Evolutionary conservation across 257 asterid species (phyloP), one percentile per base, ranked within the genome.

Genomic region (Anisodus acutangulus): DNA sequence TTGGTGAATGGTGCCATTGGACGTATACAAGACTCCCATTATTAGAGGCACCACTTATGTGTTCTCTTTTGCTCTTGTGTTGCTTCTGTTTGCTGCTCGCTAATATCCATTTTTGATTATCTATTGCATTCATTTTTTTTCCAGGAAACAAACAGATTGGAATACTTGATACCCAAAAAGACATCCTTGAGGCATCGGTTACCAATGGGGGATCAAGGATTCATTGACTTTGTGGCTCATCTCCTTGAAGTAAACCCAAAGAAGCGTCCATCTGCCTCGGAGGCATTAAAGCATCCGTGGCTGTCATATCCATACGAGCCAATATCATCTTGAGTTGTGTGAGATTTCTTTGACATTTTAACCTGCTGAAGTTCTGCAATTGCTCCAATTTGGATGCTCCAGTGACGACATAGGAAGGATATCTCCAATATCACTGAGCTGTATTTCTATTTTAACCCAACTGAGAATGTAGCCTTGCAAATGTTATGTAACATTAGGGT

Each of bases 191-290:
- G 98, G 85, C 97, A 92, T 90, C 93, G 99, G 22, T 87, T 94
- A 89, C 99, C 99, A 67, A 96, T 96, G 99, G 99, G 98, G 70
- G 98, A 96, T 86, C 99, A 96, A 89, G 98, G 99, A 37, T 96
- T 96, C 89, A 92, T 94, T 2, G 98, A 94, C 89, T 96, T 94
- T 57, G 97, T 93, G 84, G 91, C 86, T 87, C 93, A 94, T 90
- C 91, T 96, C 69, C 98, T 96, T 6, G 98, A 96, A 89, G 89
- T 92, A 49, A 91, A 94, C 91, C 99, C 98, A 10, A 87, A 87
- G 79, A 94, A 90, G 87, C 91, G 99, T 68, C 99, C 98, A 37
- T 92, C 99, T 78, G 99, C 98, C 41, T 84, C 95, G 43, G 97
- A 95, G 85, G 98, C 99, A 84, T 90, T 96, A 49, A 96, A 94